Base-by-base conservation (phyloP, 164 flowering plant genomes). In the Chloranthus sessilifolius region DNA sequence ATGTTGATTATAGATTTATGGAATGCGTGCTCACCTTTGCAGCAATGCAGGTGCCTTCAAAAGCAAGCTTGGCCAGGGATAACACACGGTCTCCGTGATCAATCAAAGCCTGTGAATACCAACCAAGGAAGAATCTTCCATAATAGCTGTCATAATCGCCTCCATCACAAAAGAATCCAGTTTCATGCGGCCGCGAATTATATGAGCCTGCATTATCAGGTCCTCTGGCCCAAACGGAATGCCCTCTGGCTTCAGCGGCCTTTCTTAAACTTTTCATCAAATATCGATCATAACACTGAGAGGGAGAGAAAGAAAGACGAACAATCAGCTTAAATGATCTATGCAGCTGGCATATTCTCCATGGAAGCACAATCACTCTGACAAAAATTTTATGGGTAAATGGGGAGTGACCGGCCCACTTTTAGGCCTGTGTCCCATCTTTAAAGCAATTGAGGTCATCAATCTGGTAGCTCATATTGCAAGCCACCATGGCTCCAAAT, bases 171-270 rank as follows among this genome's bases (percentile, higher is more conserved):
- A 91, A 91, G 70, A 91, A 91, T 37, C 82, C 74, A 8, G 96
- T 82, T 64, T 83, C 95, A 16, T 81, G 81, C 20, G 98, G 96
- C 55, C 35, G 76, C n/a, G 88, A 78, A 69, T 76, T 85, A 52
- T 88, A 88, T 46, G 81, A 75, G 59, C 96, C 98, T 24, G 86
- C 84, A 78, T 88, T 85, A 58, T 85, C 90, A 28, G 98, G 98
- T 47, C 75, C 90, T 63, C 75, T 65, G 48, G 76, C 96, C 96
- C 98, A 88, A 52, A 80, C 73, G 16, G 77, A 54, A 59, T 92
- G 92, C 20, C 95, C 98, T 70, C 95, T 76, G 36, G 64, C 74
- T 72, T 85, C 95, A 21, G 96, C 90, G 56, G 88, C 89, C 68
- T 70, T 83, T 45, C 65, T 70, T 64, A 91, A 69, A 65, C 76